Evolutionary conservation across 805 yeast species (phyloP).

Genomic region (Candida incommunis): DNA sequence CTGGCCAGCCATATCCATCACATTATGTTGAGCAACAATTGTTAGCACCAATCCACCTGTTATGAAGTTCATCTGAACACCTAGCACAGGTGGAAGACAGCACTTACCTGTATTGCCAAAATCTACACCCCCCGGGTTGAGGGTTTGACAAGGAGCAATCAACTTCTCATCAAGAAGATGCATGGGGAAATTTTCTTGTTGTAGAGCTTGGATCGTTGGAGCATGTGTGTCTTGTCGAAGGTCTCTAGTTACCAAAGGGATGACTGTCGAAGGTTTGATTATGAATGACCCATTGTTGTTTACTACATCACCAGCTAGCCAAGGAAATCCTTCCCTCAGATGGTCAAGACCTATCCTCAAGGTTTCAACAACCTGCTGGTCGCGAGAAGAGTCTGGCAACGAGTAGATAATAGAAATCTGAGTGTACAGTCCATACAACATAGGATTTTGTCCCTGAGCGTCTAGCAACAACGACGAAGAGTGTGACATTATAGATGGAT

Average conservation of each 20-base stretch:
- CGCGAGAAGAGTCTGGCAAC: neutral
- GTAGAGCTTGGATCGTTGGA: neutral
- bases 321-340: neutral
- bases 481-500: too few relatives aligned
- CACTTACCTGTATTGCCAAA: neutral
- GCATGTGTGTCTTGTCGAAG: neutral
- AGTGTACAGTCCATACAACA: neutral
- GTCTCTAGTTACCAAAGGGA: neutral
- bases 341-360: neutral
- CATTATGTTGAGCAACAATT: conserved; percentile 3
- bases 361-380: neutral
- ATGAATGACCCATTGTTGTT: neutral
- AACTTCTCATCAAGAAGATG: neutral
- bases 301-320: neutral
- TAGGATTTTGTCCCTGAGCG: neutral
- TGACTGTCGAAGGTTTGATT: neutral
- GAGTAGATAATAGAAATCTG: neutral
- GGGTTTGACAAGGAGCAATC: neutral
- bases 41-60: conserved; percentile 3
- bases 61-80: conserved; percentile 1
- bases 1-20: conserved; percentile 5
- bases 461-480: too few relatives aligned
- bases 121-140: neutral
- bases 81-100: neutral
- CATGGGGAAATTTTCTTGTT: neutral